Conservation (phyloP, 2,329 filamentous ascomycete species). For the Monosporascus sp. region DNA sequence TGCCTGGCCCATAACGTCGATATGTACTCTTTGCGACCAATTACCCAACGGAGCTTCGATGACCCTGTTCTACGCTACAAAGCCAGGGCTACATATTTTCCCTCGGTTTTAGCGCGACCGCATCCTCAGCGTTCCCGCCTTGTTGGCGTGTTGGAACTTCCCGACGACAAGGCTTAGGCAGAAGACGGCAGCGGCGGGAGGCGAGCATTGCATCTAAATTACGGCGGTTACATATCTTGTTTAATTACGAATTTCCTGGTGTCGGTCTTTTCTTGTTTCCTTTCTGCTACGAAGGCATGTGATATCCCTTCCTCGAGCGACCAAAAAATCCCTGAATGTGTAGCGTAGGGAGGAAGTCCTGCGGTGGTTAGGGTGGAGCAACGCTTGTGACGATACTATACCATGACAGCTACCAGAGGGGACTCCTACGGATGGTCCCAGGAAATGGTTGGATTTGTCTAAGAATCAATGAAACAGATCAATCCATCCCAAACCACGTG, state of each 20-base stretch:
- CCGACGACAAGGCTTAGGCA: conserved; percentile 17
- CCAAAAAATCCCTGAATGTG: conserved; percentile 15
- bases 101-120: conserved; percentile 17
- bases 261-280: conserved; percentile 22
- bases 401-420: not conserved
- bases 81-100: conserved; percentile 13
- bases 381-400: conserved; percentile 3
- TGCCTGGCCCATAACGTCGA: conserved; percentile 27
- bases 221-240: conserved; percentile 45
- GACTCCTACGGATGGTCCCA: not conserved
- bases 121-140: conserved; percentile 11
- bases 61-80: conserved; percentile 23
- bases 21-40: conserved; percentile 20
- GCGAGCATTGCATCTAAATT: conserved; percentile 24
- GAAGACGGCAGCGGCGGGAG: conserved; percentile 12
- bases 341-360: not conserved
- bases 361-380: not conserved
- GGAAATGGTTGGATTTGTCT: conserved; percentile 5
- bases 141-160: conserved; percentile 16
- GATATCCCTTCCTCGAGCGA: conserved; percentile 18
- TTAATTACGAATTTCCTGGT: conserved; percentile 40
- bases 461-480: conserved; percentile 2
- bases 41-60: conserved; percentile 21
- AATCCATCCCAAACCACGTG: not conserved
- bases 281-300: conserved; percentile 17